Evolutionary conservation across 495 filamentous ascomycete genomes (phyloP), one percentile per base, ranked within the genome.

Genomic region (Talaromyces proteolyticus): DNA sequence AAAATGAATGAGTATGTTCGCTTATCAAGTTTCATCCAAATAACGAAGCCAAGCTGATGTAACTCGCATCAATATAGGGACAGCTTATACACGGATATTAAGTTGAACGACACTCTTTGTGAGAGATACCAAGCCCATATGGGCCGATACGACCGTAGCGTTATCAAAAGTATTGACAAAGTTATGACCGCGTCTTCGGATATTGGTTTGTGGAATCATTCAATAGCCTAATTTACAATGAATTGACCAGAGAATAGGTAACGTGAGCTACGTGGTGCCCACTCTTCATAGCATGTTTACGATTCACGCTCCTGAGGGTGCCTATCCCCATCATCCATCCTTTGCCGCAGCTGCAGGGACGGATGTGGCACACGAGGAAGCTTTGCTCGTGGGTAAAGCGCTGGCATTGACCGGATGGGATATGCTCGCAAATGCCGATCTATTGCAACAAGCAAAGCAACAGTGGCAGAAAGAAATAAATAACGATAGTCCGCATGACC

Each of bases 241-340:
- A 12, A 29, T 24, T 42, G 36, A 29, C n/a, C 12, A 18, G 3
- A 17, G 78, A 6, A 19, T 40, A 73, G 84, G 83, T 0, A 76
- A 87, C 56, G 72, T 88, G 51, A 83, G 79, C 57, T 77, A 86
- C 55, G 72, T 75, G 1, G 73, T 84, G 54, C 85, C 84, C 18
- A 82, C 78, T 26, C 54, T 89, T 16, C 80, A 73, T 51, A 68
- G 74, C 1, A 75, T 77, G 38, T 86, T 87, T 52, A 66, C 64
- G 4, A 85, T 89, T 42, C 63, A 62, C 0, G 54, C 58, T 11
- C 63, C 70, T 2, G 57, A 68, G 12, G 72, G 69, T 0, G 66
- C 63, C 3, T 75, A 71, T n/a, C 77, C 73, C 11, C 84, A 88
- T 57, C 83, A 73, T 54, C 77, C 79, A 0, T 73, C 73, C 3